These are phyloP conservation scores for Citrus mangshanensis DNA, from an alignment of 345 rosid species.

Conservation along the genomic window DNA sequence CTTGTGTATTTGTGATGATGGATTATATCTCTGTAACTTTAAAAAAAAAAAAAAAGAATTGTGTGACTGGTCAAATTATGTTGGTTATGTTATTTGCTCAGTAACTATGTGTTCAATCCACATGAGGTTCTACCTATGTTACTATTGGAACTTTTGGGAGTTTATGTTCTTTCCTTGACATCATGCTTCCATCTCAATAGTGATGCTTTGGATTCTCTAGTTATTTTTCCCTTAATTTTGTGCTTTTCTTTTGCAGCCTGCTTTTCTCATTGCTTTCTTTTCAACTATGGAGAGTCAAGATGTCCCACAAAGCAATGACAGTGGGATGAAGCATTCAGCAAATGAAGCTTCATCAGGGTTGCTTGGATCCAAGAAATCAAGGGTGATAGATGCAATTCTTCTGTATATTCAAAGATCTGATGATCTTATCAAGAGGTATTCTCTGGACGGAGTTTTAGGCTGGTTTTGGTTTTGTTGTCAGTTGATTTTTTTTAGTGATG, in stretches of 20 bases:
- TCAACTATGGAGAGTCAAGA: constrained; percentile 37
- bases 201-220: constrained; percentile 5
- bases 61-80: not conserved
- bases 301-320: constrained; percentile 27
- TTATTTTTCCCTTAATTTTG: constrained; percentile 3
- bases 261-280: constrained; percentile 66
- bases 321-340: constrained; percentile 31
- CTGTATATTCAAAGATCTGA: constrained; percentile 50
- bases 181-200: not conserved
- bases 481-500: not conserved
- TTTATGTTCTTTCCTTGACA: not conserved
- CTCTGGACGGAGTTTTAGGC: constrained; percentile 1
- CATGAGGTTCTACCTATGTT: not conserved
- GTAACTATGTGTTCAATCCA: not conserved
- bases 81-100: not conserved
- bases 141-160: not conserved
- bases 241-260: constrained; percentile 59
- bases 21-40: not conserved
- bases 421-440: constrained; percentile 67
- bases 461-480: constrained; percentile 8
- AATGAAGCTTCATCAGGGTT: constrained; percentile 32
- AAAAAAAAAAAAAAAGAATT: not conserved
- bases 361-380: constrained; percentile 37
- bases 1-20: not conserved
- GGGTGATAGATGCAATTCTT: constrained; percentile 44